Percentiles rank a stretch among this genome's conserved stretches.
phyloP scores from a whole-genome alignment of 164 flowering plant species.

The Euptelea pleiosperma region DNA sequence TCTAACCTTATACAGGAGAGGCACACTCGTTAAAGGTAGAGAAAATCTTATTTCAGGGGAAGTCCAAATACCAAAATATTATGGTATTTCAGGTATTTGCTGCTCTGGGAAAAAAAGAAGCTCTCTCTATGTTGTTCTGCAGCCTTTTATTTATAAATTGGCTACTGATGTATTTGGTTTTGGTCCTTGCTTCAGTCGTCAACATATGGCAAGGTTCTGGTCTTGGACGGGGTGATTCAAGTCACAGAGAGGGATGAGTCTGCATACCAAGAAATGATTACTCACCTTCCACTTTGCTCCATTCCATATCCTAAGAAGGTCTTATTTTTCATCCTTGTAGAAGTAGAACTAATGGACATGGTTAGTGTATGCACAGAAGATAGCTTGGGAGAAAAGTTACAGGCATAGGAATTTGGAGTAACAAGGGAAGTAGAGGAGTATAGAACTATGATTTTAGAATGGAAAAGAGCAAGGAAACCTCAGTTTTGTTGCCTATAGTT shows the following conservation, averaged over 20 bases:
- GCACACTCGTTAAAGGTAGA: conserved; percentile 98
- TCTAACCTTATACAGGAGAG: conserved; percentile 63
- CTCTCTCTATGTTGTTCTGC: not conserved
- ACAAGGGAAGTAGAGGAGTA: too few relatives aligned
- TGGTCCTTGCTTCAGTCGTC: conserved; percentile 64
- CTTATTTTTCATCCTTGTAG: not conserved
- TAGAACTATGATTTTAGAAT: too few relatives aligned
- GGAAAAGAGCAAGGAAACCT: too few relatives aligned
- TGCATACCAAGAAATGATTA: conserved; percentile 98
- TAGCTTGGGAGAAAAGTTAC: too few relatives aligned
- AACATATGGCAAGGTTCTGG: conserved; percentile 95
- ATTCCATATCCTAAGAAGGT: conserved; percentile 97
- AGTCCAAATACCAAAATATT: conserved; percentile 81
- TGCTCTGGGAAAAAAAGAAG: not conserved
- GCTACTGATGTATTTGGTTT: conserved; percentile 6
- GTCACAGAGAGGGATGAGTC: conserved; percentile 98
- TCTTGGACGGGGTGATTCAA: conserved; percentile 98
- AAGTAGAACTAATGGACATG: too few relatives aligned
- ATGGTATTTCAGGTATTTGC: conserved; percentile 87
- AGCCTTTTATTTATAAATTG: not conserved
- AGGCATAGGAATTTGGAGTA: too few relatives aligned
- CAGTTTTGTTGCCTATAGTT: too few relatives aligned
- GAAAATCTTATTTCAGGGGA: conserved; percentile 82
- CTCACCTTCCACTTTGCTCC: conserved; percentile 96
- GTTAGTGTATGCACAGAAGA: too few relatives aligned